Conservation (phyloP, 2,329 filamentous ascomycete species). For the Talaromyces sp. region DNA sequence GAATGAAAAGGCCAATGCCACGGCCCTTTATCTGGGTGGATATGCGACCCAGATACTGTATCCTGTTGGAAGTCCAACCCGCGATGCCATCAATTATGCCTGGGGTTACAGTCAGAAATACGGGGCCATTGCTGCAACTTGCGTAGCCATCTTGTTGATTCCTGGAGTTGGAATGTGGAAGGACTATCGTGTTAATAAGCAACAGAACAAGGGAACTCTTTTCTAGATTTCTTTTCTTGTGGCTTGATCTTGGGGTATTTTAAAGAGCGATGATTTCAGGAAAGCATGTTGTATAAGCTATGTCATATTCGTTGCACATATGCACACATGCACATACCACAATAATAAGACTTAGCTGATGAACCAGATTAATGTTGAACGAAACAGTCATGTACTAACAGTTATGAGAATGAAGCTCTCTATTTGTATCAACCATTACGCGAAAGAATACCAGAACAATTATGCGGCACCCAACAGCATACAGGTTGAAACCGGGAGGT, state of each 20-base stretch:
- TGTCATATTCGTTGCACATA: neutral
- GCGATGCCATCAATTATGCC: slow-evolving; percentile 34
- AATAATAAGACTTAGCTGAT: neutral
- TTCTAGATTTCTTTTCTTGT: slow-evolving; percentile 14
- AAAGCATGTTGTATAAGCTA: neutral
- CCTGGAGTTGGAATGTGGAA: slow-evolving; percentile 36
- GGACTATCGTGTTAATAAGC: slow-evolving; percentile 35
- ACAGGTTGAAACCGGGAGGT: neutral
- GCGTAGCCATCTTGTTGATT: slow-evolving; percentile 28
- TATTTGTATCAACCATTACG: no score
- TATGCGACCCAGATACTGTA: slow-evolving; percentile 27
- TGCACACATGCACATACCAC: neutral
- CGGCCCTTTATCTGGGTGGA: slow-evolving; percentile 24
- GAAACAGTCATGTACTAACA: neutral
- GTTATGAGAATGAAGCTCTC: neutral
- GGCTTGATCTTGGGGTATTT: neutral
- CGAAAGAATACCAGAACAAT: no score
- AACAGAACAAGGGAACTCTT: slow-evolving; percentile 36
- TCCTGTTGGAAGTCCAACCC: slow-evolving; percentile 24
- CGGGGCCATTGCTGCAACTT: slow-evolving; percentile 32
- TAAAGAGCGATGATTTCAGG: neutral
- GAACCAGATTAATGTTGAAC: neutral
- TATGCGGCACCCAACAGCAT: no score
- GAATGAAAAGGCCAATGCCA: slow-evolving; percentile 18
- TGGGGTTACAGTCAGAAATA: slow-evolving; percentile 37